Evolutionary conservation across 352 stramenopile genomes (phyloP), one percentile per base, ranked within the genome.

Genomic region (Peronospora belbahrii): DNA sequence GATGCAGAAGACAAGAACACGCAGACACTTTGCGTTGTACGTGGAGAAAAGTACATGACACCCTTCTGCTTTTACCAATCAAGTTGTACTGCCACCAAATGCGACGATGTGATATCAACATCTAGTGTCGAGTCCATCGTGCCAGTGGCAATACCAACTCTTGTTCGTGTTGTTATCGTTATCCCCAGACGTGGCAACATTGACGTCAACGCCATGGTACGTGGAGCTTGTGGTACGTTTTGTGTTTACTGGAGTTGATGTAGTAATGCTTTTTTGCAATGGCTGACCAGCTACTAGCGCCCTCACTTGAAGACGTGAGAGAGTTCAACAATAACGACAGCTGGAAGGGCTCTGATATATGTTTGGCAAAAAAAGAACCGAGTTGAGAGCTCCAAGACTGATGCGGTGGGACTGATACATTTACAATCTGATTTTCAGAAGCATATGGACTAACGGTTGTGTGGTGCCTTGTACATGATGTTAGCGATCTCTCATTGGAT

Each of bases 121-220:
- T 7, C 18, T 20, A n/a, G 32, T 34, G 9, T 9, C 15, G 22
- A 41, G 22, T 32, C 42, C 0, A 43, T 73, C 31, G 63, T 93
- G 11, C 62, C 78, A 2, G 65, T 83, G 6, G 65, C 74, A 4
- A 62, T 87, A 14, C 74, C 77, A 14, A 89, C 79, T 38, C 66
- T 93, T 10, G 69, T 93, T 42, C 68, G 73, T 10, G 73, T 91
- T 8, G 22, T 67, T 32, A 19, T 90, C 3, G 32, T 59, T 24
- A 41, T 87, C 3, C 64, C 76, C 17, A 71, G 75, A 41, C 77
- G 82, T 43, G 79, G 64, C 17, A 79, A 52, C 8, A 42, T 88
- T 19, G 60, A 69, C 20, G 38, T 69, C 11, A 88, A 82, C 37
- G 67, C 72, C 2, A 77, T 89, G 69, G 81, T 90, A 74, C 11